Evolutionary conservation across 2,329 filamentous ascomycete genomes (phyloP), one percentile per base, ranked within the genome.

Genomic region (Sporothrix curviconia): DNA sequence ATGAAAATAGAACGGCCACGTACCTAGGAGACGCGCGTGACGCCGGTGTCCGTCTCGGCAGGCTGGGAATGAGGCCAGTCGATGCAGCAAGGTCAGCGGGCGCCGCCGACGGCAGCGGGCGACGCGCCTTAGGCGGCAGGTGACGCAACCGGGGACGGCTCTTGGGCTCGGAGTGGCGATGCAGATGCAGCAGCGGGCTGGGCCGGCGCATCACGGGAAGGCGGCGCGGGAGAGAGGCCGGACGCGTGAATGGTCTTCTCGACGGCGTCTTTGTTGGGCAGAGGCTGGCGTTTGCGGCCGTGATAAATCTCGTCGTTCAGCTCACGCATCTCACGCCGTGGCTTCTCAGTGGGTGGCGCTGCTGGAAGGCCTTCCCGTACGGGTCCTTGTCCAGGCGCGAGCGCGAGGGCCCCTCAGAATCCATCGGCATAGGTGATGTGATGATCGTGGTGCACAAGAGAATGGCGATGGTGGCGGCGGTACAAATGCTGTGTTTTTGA

Each of bases 211-310:
- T 32, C 14, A 7, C 19, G 17, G 19, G 39, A n/a, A 30, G 55
- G 46, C 17, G 55, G 46, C 40, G 47, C 36, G 4, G 46, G 37
- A 9, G 40, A 51, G 7, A 52, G 37, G 39, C 47, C 47, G 6
- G 47, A 52, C 22, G 47, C 55, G 47, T 52, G 49, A 19, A 52
- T 57, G 12, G 47, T 52, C 7, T 25, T 24, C 25, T 52, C 47
- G 39, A n/a, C 47, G 9, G 37, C 34, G 28, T 40, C 32, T 24
- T 24, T 46, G 42, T 25, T 32, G 25, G 32, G 30, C n/a, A 40
- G 39, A 7, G 55, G n/a, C n/a, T n/a, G n/a, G n/a, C n/a, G n/a
- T n/a, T n/a, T n/a, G n/a, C n/a, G n/a, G n/a, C n/a, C n/a, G n/a
- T n/a, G n/a, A n/a, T n/a, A n/a, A n/a, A n/a, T n/a, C n/a, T n/a